Conservation (phyloP, 2,329 filamentous ascomycete species). For the Acephala macrosclerotiorum region DNA sequence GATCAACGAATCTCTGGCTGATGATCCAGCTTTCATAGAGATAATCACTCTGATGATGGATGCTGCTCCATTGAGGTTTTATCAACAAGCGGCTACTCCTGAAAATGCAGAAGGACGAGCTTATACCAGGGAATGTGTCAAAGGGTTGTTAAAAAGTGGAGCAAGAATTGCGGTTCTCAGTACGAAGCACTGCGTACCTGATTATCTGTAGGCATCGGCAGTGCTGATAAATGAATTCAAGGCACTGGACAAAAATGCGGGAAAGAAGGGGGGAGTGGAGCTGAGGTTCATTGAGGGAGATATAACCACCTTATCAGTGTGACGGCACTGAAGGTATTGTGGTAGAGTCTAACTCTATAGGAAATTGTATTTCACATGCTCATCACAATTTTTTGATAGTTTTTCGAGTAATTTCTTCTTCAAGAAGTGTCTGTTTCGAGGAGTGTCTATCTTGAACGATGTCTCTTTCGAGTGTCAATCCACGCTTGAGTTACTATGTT, state of each 20-base stretch:
- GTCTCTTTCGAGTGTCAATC: no score
- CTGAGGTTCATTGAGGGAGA: background rate
- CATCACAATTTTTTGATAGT: no score
- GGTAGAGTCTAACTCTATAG: background rate
- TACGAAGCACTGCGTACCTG: background rate
- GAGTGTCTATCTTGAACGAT: no score
- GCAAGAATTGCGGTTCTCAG: background rate
- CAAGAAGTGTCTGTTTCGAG: no score
- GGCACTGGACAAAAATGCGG: background rate
- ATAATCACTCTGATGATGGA: conserved; percentile 3
- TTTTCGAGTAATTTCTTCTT: no score
- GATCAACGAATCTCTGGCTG: conserved; percentile 1
- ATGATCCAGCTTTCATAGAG: conserved; percentile 3
- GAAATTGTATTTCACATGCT: no score
- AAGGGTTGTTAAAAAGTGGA: background rate
- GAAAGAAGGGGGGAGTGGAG: background rate
- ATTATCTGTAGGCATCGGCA: background rate
- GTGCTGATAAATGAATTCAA: background rate
- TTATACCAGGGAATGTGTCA: background rate
- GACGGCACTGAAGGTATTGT: background rate
- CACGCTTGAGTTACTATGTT: no score
- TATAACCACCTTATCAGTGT: background rate
- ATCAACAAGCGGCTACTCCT: conserved; percentile 43
- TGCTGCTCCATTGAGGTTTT: conserved; percentile 2
- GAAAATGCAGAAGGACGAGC: background rate